Evolutionary conservation across 1,284 basidiomycete species (phyloP), one percentile per base, ranked within the genome.

Genomic region (Ustilago shanxiensis): DNA sequence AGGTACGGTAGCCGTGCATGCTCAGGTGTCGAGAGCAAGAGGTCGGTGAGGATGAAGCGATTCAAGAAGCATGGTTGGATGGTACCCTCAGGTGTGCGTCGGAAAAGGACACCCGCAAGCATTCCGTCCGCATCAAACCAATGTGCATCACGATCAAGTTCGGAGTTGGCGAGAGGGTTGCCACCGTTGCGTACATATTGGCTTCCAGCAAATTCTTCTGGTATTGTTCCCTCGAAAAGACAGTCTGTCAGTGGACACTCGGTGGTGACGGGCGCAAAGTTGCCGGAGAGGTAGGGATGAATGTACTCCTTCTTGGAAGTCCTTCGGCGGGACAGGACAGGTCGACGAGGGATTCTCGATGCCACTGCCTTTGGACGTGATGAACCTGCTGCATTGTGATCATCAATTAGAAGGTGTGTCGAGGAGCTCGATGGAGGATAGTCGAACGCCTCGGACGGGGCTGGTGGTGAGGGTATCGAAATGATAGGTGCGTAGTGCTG

Each of bases 131-230:
- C 64, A 79, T 86, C 58, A 82, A 87, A 80, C 87, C 85, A 72
- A 83, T 79, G 85, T 13, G 66, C 83, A 59, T 84, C 84, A 56
- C 79, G 76, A 49, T 75, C 79, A 33, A 47, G 60, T 55, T 72
- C 79, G 58, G 64, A 75, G 54, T 67, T 71, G 52, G 72, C 80
- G 33, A 70, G 81, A 1, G 88, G 88, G 64, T 88, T 88, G n/a
- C 87, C 87, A 13, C 88, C 88, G 67, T 89, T 89, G 49, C 88
- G 79, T 31, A 88, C 86, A 68, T 89, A 89, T 80, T 79, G 85
- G 60, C 84, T 81, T 28, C 85, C 86, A 0, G 76, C 77, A 22
- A 87, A 77, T 65, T 86, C 83, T 1, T 37, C 18, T 0, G 86
- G 86, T n/a, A 87, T 71, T 4, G 64, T 31, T 16, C 86, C 86